Evolutionary conservation across 164 flowering plant species (phyloP), one percentile per base, ranked within the genome.

Genomic region (Kingdonia uniflora): DNA sequence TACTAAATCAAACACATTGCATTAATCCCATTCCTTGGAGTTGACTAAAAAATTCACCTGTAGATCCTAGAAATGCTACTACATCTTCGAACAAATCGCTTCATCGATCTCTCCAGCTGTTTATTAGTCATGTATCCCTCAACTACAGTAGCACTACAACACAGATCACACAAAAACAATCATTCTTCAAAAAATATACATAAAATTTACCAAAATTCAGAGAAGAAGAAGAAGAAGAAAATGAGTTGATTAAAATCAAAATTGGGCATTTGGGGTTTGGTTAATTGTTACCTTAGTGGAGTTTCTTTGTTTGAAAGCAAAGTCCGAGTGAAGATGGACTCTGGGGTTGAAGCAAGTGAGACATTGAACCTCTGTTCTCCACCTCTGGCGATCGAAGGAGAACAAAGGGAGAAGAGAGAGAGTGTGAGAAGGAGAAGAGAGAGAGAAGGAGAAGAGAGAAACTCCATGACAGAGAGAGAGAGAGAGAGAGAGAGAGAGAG

Each of bases 51-150:
- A 8, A 72, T 46, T 70, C 69, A 89, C 97, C 95, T 89, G 80
- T 90, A 90, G 20, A 84, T 71, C 60, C 82, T 68, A 24, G 94
- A 80, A 70, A 90, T 84, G 41, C 70, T 71, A 46, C 84, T 71
- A 68, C 97, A 86, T 60, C 85, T 80, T 50, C 24, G 47, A 33
- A 74, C 71, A 51, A 86, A 79, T 6, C 65, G 73, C 73, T 73
- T 77, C 60, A 86, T 58, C 2, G 88, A 94, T 52, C 62, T 63
- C 63, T 84, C 95, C 21, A 90, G 81, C 23, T 86, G 95, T 47
- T 52, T 35, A 69, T 90, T 90, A 14, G 74, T 78, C 95, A 82
- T 82, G 62, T 84, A 90, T 14, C 95, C 97, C 14, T 52, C 66
- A 56, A 78, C 77, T 23, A 60, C 14, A 52, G 79, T 78, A 16